These are phyloP conservation scores for Escallonia rubra DNA, from an alignment of 129 eudicot genomes.

Conservation along the genomic window DNA sequence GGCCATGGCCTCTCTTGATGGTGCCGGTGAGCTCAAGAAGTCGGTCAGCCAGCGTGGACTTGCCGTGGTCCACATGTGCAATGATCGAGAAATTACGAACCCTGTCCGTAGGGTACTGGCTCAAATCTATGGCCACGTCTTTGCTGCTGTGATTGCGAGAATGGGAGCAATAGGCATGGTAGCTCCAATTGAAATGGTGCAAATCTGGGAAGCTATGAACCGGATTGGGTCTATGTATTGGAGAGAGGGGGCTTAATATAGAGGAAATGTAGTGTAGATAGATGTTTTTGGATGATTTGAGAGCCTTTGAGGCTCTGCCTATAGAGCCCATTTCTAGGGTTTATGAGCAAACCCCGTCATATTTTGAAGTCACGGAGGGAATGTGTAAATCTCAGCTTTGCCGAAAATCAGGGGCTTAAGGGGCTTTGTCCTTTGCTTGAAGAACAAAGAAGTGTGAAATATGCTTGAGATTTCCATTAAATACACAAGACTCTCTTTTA, in stretches of 20 bases:
- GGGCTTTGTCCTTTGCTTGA: neutral
- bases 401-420: neutral
- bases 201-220: conserved; percentile 7
- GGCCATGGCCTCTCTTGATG: conserved; percentile 78
- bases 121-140: conserved; percentile 57
- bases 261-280: neutral
- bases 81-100: conserved; percentile 89
- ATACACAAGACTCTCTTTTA: too few species aligned
- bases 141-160: conserved; percentile 23
- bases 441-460: too few species aligned
- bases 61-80: conserved; percentile 98
- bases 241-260: neutral
- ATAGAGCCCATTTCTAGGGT: conserved; percentile 33
- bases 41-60: conserved; percentile 92
- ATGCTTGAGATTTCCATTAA: too few species aligned
- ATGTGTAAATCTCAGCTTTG: too few species aligned
- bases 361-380: too few species aligned
- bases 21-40: conserved; percentile 93
- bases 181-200: conserved; percentile 16
- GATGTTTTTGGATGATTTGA: conserved; percentile 19
- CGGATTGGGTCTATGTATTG: neutral
- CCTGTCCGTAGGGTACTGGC: conserved; percentile 62
- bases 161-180: conserved; percentile 52
- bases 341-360: neutral
- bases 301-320: conserved; percentile 37